These are phyloP conservation scores for Auriscalpium vulgare DNA, from an alignment of 768 basidiomycete species.

Conservation along the genomic window DNA sequence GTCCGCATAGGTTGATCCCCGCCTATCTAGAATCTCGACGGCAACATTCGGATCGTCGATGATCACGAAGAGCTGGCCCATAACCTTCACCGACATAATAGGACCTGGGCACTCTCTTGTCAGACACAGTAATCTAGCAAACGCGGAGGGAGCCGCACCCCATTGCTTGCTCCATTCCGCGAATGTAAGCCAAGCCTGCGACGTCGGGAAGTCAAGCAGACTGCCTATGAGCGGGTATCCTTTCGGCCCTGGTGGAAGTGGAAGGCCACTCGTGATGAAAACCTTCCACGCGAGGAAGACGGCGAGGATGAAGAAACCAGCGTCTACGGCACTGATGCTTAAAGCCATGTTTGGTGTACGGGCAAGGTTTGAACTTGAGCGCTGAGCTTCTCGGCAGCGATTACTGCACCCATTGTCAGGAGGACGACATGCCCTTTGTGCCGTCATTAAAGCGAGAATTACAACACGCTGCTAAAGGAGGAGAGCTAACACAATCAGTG, in stretches of 20 bases:
- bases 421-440: too few relatives aligned
- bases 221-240: constrained; percentile 16
- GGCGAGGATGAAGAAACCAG: neutral
- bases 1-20: constrained; percentile 12
- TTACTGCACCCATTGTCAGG: too few relatives aligned
- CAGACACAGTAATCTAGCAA: neutral
- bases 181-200: constrained; percentile 12
- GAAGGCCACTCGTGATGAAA: neutral
- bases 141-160: constrained; percentile 4
- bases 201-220: constrained; percentile 14
- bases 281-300: neutral
- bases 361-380: neutral
- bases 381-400: too few relatives aligned
- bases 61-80: constrained; percentile 11
- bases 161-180: constrained; percentile 13
- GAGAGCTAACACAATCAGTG: too few relatives aligned
- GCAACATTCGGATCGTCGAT: constrained; percentile 8
- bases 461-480: too few relatives aligned
- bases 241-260: constrained; percentile 16
- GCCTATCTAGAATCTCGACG: constrained; percentile 16
- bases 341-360: neutral
- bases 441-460: too few relatives aligned
- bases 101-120: constrained; percentile 1
- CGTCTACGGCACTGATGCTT: neutral
- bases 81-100: constrained; percentile 4